Conservation (phyloP, 1,284 basidiomycete genomes). For the Moesziomyces globuligerus region DNA sequence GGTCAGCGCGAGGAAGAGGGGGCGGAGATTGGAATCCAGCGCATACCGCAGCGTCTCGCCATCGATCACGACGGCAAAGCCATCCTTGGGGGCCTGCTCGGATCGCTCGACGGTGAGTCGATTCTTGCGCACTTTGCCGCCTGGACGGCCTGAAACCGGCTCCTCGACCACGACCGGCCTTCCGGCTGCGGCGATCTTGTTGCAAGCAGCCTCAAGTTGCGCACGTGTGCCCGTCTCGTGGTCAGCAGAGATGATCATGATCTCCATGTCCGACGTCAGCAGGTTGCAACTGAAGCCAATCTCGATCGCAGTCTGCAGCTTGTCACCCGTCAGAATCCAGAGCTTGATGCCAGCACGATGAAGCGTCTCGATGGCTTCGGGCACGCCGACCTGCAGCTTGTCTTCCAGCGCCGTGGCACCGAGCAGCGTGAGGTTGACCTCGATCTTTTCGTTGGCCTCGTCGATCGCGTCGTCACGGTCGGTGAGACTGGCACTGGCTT, state of each 20-base stretch:
- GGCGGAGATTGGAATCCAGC: conserved; percentile 79
- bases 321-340: conserved; percentile 96
- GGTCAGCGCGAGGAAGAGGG: conserved; percentile 86
- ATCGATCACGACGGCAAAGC: conserved; percentile 94
- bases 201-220: conserved; percentile 90
- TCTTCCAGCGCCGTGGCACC: conserved; percentile 97
- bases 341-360: conserved; percentile 95
- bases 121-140: conserved; percentile 42
- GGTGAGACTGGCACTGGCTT: conserved; percentile 78
- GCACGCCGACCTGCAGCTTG: conserved; percentile 95
- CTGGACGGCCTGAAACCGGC: conserved; percentile 19
- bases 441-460: conserved; percentile 83
- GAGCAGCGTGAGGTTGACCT: conserved; percentile 82
- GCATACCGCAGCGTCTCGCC: conserved; percentile 90
- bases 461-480: conserved; percentile 91
- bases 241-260: conserved; percentile 95
- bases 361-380: conserved; percentile 90
- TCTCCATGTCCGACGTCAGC: conserved; percentile 71
- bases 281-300: conserved; percentile 72
- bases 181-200: conserved; percentile 87
- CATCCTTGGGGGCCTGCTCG: conserved; percentile 60
- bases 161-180: conserved; percentile 71
- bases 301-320: conserved; percentile 96
- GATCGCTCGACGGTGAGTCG: conserved; percentile 49
- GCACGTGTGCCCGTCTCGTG: conserved; percentile 78